Conservation (phyloP, 2,329 filamentous ascomycete species). For the Eurotiales sp. region DNA sequence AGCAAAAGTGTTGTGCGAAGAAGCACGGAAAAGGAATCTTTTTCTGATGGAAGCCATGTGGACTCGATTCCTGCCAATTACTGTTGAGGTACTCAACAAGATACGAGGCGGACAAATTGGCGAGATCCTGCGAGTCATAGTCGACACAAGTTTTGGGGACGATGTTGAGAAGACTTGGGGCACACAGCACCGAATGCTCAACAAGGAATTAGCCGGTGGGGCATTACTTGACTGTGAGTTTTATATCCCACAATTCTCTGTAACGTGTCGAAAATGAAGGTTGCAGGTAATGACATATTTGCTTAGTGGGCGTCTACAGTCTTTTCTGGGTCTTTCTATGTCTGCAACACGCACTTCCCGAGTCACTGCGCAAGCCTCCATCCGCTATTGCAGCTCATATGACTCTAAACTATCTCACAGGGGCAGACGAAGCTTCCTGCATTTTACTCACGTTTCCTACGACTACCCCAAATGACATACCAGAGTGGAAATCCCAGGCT, state of each 20-base stretch:
- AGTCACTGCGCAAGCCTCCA: slow-evolving; percentile 62
- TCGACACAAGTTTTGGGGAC: slow-evolving; percentile 60
- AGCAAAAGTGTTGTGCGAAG: slow-evolving; percentile 66
- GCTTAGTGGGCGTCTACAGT: slow-evolving; percentile 71
- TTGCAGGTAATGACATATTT: not conserved
- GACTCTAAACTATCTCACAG: slow-evolving; percentile 65
- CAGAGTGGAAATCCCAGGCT: slow-evolving; percentile 57
- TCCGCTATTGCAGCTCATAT: slow-evolving; percentile 62
- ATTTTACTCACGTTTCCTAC: slow-evolving; percentile 73
- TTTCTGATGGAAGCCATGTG: slow-evolving; percentile 86
- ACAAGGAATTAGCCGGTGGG: slow-evolving; percentile 78
- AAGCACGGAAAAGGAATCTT: slow-evolving; percentile 67
- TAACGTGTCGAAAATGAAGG: not conserved
- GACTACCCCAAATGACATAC: slow-evolving; percentile 42
- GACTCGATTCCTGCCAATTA: slow-evolving; percentile 84
- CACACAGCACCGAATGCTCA: slow-evolving; percentile 73
- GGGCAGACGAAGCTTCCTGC: slow-evolving; percentile 71
- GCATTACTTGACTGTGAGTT: slow-evolving; percentile 66
- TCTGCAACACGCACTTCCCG: slow-evolving; percentile 73
- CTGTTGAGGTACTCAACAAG: slow-evolving; percentile 58
- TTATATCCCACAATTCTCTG: not conserved
- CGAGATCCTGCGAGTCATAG: slow-evolving; percentile 53
- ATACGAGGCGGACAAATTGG: slow-evolving; percentile 61
- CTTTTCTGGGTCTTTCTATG: slow-evolving; percentile 88
- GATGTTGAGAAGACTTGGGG: slow-evolving; percentile 59